phyloP scores from a whole-genome alignment of 441 rosid species.

The Viola pubescens region DNA sequence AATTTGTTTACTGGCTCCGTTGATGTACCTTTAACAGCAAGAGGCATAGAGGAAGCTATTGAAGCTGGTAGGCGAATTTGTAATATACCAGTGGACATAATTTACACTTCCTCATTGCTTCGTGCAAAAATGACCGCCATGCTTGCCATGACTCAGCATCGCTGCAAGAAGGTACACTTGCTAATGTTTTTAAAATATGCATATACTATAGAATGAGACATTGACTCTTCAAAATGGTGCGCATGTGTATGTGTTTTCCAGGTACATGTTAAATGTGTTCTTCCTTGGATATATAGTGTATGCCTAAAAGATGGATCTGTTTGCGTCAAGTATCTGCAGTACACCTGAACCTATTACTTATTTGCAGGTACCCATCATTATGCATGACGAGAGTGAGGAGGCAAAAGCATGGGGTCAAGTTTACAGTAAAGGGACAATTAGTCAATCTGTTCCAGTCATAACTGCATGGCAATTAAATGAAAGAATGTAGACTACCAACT shows the following conservation, averaged over 20 bases:
- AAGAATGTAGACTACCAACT: constrained; percentile 57
- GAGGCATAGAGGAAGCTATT: constrained; percentile 90
- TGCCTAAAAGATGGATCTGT: too few species aligned
- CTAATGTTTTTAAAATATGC: not conserved
- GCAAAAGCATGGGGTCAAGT: constrained; percentile 79
- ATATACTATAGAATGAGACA: not conserved
- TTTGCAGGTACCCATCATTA: constrained; percentile 69
- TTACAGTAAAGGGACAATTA: constrained; percentile 69
- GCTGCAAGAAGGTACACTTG: constrained; percentile 65
- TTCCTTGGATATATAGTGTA: too few species aligned
- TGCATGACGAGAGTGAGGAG: constrained; percentile 68
- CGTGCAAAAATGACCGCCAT: constrained; percentile 98
- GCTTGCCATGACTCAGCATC: constrained; percentile 98
- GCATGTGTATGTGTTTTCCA: too few species aligned
- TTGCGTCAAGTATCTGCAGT: too few species aligned
- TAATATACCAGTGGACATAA: constrained; percentile 85
- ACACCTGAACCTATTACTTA: too few species aligned
- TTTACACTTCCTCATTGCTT: constrained; percentile 76
- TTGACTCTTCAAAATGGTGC: too few species aligned
- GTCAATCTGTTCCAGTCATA: constrained; percentile 76
- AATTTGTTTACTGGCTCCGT: constrained; percentile 94
- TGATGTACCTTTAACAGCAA: constrained; percentile 83
- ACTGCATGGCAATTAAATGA: constrained; percentile 93
- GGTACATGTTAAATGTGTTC: too few species aligned
- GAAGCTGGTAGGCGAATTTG: constrained; percentile 95